These are phyloP conservation scores for Cephalotrichum gorgonifer DNA, from an alignment of 2,329 filamentous ascomycete genomes.

Conservation along the genomic window DNA sequence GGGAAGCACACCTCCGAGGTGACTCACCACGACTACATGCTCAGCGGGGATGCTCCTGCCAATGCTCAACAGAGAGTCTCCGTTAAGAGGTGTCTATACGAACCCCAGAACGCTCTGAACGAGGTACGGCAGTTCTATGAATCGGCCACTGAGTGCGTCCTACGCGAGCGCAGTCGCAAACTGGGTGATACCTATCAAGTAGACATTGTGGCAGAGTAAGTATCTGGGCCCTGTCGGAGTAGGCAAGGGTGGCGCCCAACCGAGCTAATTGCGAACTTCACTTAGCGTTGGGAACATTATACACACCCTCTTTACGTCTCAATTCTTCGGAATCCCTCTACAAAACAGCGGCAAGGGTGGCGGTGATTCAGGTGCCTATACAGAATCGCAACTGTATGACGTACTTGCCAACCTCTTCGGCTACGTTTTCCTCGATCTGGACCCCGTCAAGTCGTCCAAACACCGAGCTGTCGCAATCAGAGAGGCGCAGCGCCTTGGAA, in stretches of 20 bases:
- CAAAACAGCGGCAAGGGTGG: slow-evolving; percentile 1
- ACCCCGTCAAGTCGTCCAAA: slow-evolving; percentile 22
- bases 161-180: slow-evolving; percentile 17
- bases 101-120: slow-evolving; percentile 8
- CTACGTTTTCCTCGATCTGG: slow-evolving; percentile 40
- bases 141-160: slow-evolving; percentile 13
- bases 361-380: slow-evolving; percentile 23
- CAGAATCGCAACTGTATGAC: slow-evolving; percentile 16
- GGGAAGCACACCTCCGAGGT: slow-evolving; percentile 13
- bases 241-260: not conserved
- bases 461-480: slow-evolving; percentile 31
- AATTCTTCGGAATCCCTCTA: slow-evolving; percentile 40
- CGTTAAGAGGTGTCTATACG: slow-evolving; percentile 10
- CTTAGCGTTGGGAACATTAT: slow-evolving; percentile 34
- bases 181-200: slow-evolving; percentile 20
- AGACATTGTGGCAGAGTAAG: slow-evolving; percentile 14
- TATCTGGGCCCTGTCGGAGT: not conserved
- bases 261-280: not conserved
- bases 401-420: slow-evolving; percentile 43
- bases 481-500: slow-evolving; percentile 34
- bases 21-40: slow-evolving; percentile 14
- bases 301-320: slow-evolving; percentile 40
- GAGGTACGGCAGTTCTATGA: slow-evolving; percentile 14
- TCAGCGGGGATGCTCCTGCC: slow-evolving; percentile 9
- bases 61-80: slow-evolving; percentile 10